Evolutionary conservation across 805 yeast genomes (phyloP), one percentile per base, ranked within the genome.

Genomic region (Saturnispora halmiae): DNA sequence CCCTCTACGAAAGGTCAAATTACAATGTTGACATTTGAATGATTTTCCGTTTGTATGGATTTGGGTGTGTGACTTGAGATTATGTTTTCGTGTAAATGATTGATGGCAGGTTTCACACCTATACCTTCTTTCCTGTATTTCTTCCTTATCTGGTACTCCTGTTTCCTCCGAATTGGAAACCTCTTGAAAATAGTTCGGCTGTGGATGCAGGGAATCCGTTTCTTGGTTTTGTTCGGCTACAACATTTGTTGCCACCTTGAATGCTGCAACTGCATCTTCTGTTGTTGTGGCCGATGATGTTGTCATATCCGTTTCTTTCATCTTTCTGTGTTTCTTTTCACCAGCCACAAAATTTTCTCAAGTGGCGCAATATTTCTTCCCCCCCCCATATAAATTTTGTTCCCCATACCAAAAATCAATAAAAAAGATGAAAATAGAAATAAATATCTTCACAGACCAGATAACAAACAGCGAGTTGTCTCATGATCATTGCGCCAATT

Each of bases 51-150:
- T 66, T 13, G 84, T 69, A 56, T 82, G 92, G 27, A 79, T 81
- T 13, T 81, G 59, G 47, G 77, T 67, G 55, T 82, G 92, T 4
- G 83, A 72, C 41, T 80, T 80, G 64, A 82, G 67, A 51, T 82
- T 82, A 57, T 82, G 90, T 50, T 74, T 78, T 34, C 92, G 65
- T 2, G 85, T 75, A 59, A 82, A 82, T 0, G 74, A 63, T 47
- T 77, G 82, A 39, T 70, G 61, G 53, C 92, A 82, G 7, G 70
- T 66, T 14, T 70, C 65, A 54, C 92, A 82, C 15, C 59, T 60
- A 49, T 66, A 75, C 38, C 56, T 59, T 45, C 52, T 13, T 46
- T 16, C n/a, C 15, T 13, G 28, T 22, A n/a, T n/a, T n/a, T n/a
- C n/a, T n/a, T 35, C 29, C 33, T 33, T 16, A 34, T 35, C 22